Base-by-base conservation (phyloP, 192 early-diverging fungal genomes). In the Phycomyces blakesleeanus region DNA sequence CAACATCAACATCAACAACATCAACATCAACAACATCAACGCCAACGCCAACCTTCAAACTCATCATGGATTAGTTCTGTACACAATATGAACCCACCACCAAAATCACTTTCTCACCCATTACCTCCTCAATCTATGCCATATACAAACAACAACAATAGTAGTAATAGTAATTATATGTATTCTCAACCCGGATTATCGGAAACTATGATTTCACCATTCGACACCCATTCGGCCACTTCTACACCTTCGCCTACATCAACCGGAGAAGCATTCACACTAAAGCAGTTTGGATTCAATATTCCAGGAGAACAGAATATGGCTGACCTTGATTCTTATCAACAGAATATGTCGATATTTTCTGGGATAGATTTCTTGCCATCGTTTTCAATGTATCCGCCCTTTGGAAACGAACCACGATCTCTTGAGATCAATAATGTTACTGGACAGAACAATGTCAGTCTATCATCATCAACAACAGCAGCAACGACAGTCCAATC, bases 261-360 rank as follows among this genome's bases (percentile, higher is more conserved):
- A 10, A 57, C 51, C 21, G 22, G 39, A 8, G 71, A 73, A 57
- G 65, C 61, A 15, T 73, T 73, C 12, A 63, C 59, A 29, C 29
- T 73, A 22, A 73, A 67, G 24, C 71, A 73, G 39, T 73, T 73
- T 52, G 71, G 71, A 24, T 67, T 73, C 39, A 63, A 39, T 22
- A 62, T 58, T 20, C 37, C 60, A 10, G 61, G 40, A 4, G 57
- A 73, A 39, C 57, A 50, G 2, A 63, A 39, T 27, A 55, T 56
- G 27, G 34, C 51, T 9, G 56, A 66, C 40, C 50, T 51, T 7
- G 24, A 26, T 15, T 57, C 56, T n/a, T n/a, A n/a, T n/a, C n/a
- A n/a, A 27, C 64, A 57, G 24, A 55, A 58, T 22, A 20, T 66
- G 9, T 58, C 64, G 5, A 15, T 34, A 20, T 58, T 64, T 12